phyloP scores from a whole-genome alignment of 2,329 filamentous ascomycete genomes.

The Colletotrichum noveboracense region DNA sequence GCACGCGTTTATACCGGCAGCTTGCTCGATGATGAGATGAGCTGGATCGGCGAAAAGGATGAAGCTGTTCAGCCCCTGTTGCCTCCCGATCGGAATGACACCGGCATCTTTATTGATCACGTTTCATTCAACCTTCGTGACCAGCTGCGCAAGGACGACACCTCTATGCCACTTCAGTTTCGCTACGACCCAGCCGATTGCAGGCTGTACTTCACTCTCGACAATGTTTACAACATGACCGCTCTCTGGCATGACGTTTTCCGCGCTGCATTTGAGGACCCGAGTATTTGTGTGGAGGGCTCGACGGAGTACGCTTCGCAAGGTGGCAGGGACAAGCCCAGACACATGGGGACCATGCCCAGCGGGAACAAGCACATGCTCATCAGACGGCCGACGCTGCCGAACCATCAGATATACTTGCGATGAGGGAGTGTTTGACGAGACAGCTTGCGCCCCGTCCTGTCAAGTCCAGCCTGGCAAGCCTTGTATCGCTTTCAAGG shows the following conservation, averaged over 20 bases:
- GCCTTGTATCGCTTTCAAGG: background rate
- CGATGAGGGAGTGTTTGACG: background rate
- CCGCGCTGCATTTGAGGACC: background rate
- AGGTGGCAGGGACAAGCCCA: background rate
- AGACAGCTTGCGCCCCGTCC: background rate
- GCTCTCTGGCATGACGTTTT: slow-evolving; percentile 55
- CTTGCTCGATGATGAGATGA: slow-evolving; percentile 14
- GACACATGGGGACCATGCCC: background rate
- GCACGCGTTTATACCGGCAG: slow-evolving; percentile 38
- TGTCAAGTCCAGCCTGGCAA: background rate
- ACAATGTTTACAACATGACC: slow-evolving; percentile 55
- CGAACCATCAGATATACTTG: background rate
- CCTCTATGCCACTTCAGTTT: slow-evolving; percentile 59
- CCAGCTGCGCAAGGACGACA: slow-evolving; percentile 9
- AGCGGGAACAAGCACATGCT: background rate
- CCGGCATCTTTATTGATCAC: background rate
- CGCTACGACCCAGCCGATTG: slow-evolving; percentile 62
- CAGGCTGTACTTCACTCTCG: slow-evolving; percentile 57
- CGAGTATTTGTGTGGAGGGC: background rate
- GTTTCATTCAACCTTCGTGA: slow-evolving; percentile 1
- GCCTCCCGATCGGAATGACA: background rate
- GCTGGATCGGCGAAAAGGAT: background rate
- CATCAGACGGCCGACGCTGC: background rate
- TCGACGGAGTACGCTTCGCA: background rate
- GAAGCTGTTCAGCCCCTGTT: background rate